These are phyloP conservation scores for Somion occarium DNA, from an alignment of 1,284 basidiomycete species.

Conservation along the genomic window DNA sequence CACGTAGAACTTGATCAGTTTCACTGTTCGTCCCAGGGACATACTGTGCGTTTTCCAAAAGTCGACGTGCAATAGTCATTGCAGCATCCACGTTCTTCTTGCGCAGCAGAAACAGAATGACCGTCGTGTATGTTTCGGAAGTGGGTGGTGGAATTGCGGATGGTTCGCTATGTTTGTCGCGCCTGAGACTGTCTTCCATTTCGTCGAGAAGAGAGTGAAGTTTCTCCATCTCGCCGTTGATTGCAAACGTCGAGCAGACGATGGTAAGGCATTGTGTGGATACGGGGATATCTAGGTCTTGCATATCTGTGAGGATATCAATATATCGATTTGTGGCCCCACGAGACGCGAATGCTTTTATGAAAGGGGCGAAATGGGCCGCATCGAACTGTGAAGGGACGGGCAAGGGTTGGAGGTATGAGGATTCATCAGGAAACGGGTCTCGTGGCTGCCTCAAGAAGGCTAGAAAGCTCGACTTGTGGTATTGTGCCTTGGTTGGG, in stretches of 20 bases:
- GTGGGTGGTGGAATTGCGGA: constrained; percentile 2
- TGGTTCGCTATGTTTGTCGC: neutral
- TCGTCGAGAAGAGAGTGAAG: constrained; percentile 11
- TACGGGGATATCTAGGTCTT: constrained; percentile 23
- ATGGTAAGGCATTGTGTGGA: constrained; percentile 11
- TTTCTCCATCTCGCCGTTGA: constrained; percentile 16
- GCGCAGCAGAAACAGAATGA: constrained; percentile 27
- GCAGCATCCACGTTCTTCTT: constrained; percentile 19
- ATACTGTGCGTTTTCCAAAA: constrained; percentile 20
- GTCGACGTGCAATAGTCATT: constrained; percentile 20
- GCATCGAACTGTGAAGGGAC: constrained; percentile 16
- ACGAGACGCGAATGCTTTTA: constrained; percentile 15
- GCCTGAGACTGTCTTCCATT: constrained; percentile 2
- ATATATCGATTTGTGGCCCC: constrained; percentile 8
- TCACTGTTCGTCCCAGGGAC: constrained; percentile 7
- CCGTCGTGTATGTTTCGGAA: constrained; percentile 25
- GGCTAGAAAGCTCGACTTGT: neutral
- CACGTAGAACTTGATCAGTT: constrained; percentile 11
- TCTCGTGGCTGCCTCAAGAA: neutral
- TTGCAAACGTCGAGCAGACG: constrained; percentile 24
- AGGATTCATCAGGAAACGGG: neutral
- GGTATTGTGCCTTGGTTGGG: neutral
- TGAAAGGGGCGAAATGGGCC: constrained; percentile 24
- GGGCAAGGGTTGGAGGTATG: constrained; percentile 9
- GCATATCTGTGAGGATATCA: constrained; percentile 32